A percentile compares a stretch with the other conserved stretches of the same genome.
Evolutionary conservation across 371 early-diverging fungal species (phyloP).

Genomic region (Mucor indicus): DNA sequence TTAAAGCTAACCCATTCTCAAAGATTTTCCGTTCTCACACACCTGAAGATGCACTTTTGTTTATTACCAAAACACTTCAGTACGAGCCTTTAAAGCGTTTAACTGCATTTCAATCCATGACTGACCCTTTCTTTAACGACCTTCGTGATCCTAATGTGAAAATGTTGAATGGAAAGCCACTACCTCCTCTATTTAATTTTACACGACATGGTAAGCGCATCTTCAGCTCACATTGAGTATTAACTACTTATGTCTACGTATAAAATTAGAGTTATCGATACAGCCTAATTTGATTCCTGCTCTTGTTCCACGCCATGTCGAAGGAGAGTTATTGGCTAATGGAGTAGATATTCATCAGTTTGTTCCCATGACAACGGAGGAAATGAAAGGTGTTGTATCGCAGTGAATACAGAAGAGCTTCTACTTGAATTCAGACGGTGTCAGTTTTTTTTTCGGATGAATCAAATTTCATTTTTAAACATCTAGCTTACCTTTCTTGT

Average conservation of each 20-base stretch:
- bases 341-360: constrained; percentile 47
- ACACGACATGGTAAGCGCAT: constrained; percentile 64
- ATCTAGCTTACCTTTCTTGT: too few species aligned
- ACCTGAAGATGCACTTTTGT: constrained; percentile 84
- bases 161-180: constrained; percentile 73
- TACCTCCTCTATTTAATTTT: constrained; percentile 93
- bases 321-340: constrained; percentile 47
- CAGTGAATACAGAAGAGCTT: too few species aligned
- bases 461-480: too few species aligned
- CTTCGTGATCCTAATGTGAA: constrained; percentile 81
- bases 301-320: constrained; percentile 63
- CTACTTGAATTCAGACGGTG: too few species aligned
- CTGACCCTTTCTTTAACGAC: constrained; percentile 97
- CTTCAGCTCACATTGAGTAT: neutral
- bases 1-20: constrained; percentile 81
- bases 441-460: too few species aligned
- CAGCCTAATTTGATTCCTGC: constrained; percentile 51
- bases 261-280: constrained; percentile 43
- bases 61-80: constrained; percentile 85
- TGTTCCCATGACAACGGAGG: constrained; percentile 34
- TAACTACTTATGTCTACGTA: neutral
- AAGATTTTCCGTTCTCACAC: constrained; percentile 87
- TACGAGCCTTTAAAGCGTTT: constrained; percentile 93
- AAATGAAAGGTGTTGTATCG: constrained; percentile 22
- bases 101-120: constrained; percentile 93